These are phyloP conservation scores for Quercus parvula DNA, from an alignment of 306 rosid species.

Conservation along the genomic window DNA sequence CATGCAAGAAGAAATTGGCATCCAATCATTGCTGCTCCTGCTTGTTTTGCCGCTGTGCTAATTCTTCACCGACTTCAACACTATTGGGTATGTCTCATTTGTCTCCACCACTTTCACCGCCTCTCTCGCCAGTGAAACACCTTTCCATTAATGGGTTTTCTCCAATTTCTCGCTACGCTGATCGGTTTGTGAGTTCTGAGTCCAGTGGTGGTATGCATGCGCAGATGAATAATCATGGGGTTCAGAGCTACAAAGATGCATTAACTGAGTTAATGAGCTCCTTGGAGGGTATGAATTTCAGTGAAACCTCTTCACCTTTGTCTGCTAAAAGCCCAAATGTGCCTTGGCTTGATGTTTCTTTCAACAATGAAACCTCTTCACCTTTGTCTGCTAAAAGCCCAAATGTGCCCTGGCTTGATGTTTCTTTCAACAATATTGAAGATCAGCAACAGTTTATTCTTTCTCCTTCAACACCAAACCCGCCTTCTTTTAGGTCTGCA, in stretches of 20 bases:
- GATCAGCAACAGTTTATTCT: conserved; percentile 49
- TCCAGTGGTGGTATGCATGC: background rate
- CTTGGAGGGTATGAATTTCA: conserved; percentile 52
- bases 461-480: conserved; percentile 47
- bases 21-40: conserved; percentile 56
- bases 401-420: conserved; percentile 47
- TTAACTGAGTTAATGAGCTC: conserved; percentile 57
- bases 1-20: conserved; percentile 40
- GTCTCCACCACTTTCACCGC: conserved; percentile 73
- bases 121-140: conserved; percentile 48
- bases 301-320: conserved; percentile 35
- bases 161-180: conserved; percentile 38
- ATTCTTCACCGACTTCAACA: conserved; percentile 75
- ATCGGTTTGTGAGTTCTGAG: conserved; percentile 18
- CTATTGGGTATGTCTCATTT: conserved; percentile 60
- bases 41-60: conserved; percentile 33
- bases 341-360: conserved; percentile 49
- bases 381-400: conserved; percentile 22
- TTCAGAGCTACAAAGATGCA: conserved; percentile 42
- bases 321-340: conserved; percentile 17
- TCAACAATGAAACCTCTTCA: conserved; percentile 23
- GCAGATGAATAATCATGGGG: conserved; percentile 6
- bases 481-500: conserved; percentile 10
- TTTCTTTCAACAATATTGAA: conserved; percentile 20
- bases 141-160: conserved; percentile 29